Evolutionary conservation across 352 stramenopile species (phyloP).

Genomic region (Pythium oligandrum): DNA sequence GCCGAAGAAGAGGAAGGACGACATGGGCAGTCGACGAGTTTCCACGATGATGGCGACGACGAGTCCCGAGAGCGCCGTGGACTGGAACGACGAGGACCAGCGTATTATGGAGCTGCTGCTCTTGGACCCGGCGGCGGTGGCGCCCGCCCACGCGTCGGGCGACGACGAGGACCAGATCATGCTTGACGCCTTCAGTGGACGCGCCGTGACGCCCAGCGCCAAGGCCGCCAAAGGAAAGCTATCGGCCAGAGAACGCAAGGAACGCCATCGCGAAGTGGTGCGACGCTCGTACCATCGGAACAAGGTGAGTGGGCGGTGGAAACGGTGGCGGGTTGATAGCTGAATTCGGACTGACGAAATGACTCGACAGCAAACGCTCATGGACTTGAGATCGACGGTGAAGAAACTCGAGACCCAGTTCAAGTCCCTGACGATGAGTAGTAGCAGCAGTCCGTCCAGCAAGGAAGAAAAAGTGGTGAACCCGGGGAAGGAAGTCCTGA

Average conservation of each 20-base stretch:
- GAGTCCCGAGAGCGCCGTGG: no score
- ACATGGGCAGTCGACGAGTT: no score
- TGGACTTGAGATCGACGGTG: slow-evolving; percentile 42
- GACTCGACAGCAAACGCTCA: slow-evolving; percentile 37
- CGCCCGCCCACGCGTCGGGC: neutral
- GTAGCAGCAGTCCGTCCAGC: neutral
- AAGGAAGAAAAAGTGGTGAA: neutral
- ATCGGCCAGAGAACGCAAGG: slow-evolving; percentile 48
- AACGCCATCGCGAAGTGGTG: slow-evolving; percentile 63
- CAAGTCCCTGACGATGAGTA: slow-evolving; percentile 29
- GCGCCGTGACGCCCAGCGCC: slow-evolving; percentile 8
- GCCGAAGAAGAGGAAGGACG: no score
- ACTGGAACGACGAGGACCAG: slow-evolving; percentile 24
- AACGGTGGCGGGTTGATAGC: neutral
- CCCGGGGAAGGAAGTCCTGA: neutral
- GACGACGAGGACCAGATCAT: slow-evolving; percentile 1
- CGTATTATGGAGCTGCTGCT: slow-evolving; percentile 23
- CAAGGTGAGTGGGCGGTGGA: slow-evolving; percentile 29
- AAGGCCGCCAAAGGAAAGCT: slow-evolving; percentile 26
- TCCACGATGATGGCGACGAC: no score
- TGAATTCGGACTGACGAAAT: neutral
- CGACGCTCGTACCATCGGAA: slow-evolving; percentile 73
- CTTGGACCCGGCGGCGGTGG: slow-evolving; percentile 9
- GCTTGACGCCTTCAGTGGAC: neutral
- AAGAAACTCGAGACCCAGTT: slow-evolving; percentile 49